Evolutionary conservation across 2,329 filamentous ascomycete genomes (phyloP).

Genomic region (Pseudocercospora pini-densiflorae): DNA sequence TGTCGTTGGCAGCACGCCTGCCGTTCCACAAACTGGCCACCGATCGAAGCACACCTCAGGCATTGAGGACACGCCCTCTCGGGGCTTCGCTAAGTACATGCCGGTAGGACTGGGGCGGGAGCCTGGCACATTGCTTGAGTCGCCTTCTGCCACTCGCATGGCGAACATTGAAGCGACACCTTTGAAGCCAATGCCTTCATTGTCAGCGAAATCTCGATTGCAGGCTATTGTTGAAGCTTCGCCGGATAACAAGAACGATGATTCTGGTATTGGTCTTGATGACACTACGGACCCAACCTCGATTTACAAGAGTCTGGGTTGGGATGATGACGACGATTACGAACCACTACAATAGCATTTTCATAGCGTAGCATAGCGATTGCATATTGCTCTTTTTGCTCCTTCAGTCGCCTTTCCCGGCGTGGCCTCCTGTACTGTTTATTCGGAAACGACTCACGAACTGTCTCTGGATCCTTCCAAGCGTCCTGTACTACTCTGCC

Average conservation of each 20-base stretch:
- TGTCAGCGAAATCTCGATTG: constrained; percentile 18
- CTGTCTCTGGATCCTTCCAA: no score
- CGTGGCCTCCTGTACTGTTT: background rate
- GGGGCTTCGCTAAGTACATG: constrained; percentile 42
- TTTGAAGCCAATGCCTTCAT: constrained; percentile 24
- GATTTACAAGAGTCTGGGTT: constrained; percentile 51
- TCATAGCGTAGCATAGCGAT: constrained; percentile 1
- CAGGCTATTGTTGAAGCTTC: background rate
- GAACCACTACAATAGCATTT: constrained; percentile 39
- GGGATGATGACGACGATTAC: constrained; percentile 49
- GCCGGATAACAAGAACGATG: constrained; percentile 7
- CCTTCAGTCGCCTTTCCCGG: background rate
- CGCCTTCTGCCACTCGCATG: constrained; percentile 27
- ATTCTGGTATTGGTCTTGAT: constrained; percentile 14
- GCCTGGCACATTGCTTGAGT: constrained; percentile 33
- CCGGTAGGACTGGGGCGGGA: constrained; percentile 24
- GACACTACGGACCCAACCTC: constrained; percentile 8
- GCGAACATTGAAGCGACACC: constrained; percentile 25
- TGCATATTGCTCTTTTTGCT: background rate
- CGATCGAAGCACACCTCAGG: constrained; percentile 24
- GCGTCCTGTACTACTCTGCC: no score
- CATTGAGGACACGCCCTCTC: constrained; percentile 51
- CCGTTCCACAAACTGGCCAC: constrained; percentile 38
- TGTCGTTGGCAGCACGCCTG: constrained; percentile 28
- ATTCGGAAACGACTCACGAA: no score